phyloP scores from a whole-genome alignment of 208 protist species.

The Leishmania guyanensis region DNA sequence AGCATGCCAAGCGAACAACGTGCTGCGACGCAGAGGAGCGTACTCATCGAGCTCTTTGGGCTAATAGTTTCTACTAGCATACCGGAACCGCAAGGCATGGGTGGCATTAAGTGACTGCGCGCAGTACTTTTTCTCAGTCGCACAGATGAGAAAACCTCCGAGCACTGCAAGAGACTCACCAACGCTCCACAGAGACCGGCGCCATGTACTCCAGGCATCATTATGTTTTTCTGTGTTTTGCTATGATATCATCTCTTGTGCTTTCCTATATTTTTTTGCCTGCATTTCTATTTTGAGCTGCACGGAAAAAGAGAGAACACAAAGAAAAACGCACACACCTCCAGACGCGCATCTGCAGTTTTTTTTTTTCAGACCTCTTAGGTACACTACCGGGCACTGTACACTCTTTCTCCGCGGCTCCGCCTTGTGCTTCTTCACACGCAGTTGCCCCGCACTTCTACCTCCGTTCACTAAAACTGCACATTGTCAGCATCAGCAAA shows the following conservation, averaged over 20 bases:
- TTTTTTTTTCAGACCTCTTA: not conserved
- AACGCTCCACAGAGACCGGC: constrained; percentile 49
- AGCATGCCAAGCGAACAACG: constrained; percentile 77
- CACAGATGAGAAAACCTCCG: constrained; percentile 65
- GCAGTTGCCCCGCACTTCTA: not conserved
- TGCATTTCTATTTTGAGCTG: not conserved
- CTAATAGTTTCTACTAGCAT: constrained; percentile 92
- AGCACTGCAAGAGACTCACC: constrained; percentile 83
- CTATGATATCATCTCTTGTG: too few relatives aligned
- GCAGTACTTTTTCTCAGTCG: constrained; percentile 61
- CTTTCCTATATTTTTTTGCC: not conserved
- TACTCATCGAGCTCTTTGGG: constrained; percentile 87
- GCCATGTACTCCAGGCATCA: not conserved
- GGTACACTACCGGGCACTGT: not conserved
- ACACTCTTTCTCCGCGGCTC: constrained; percentile 8
- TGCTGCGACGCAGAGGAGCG: constrained; percentile 73
- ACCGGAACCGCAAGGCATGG: constrained; percentile 76
- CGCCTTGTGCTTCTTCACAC: not conserved
- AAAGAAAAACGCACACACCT: not conserved
- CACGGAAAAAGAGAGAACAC: not conserved
- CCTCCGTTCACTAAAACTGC: not conserved
- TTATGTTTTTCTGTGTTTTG: not conserved
- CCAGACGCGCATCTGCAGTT: not conserved
- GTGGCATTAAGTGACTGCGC: constrained; percentile 86
- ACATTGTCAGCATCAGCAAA: not conserved